Base-by-base conservation (phyloP, 1,284 basidiomycete species). In the Trichosporon inkin region DNA sequence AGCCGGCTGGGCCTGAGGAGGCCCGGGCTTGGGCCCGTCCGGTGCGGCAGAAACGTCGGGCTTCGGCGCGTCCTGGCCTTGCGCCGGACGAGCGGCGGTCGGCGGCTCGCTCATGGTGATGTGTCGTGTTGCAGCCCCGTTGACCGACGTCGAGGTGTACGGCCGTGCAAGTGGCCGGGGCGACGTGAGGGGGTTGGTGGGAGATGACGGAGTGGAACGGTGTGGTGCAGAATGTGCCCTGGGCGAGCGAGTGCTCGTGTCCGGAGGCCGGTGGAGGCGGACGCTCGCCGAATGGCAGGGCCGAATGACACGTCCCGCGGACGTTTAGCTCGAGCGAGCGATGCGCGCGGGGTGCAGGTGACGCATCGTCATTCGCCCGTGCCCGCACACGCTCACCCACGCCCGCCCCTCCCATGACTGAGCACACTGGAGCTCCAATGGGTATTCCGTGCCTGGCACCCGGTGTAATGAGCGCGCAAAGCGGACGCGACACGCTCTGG, bases 51-150 rank as follows among this genome's bases (percentile, higher is more conserved):
- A 17, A 20, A 19, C 39, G 39, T 6, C 22, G 40, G 20, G 40
- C 14, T 49, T 22, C 24, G 17, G 35, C 22, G 37, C 24, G 7
- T 32, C 20, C 32, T 22, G 19, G 32, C 55, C 40, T 47, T 41
- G n/a, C 55, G 57, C 57, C 32, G 53, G 28, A 10, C 22, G 17
- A 16, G 41, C 37, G 35, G 57, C 52, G 52, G 52, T 19, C 24
- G 55, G 58, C 44, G 37, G 51, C 40, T 41, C 51, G 57, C 62
- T 62, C 57, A 59, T 62, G 39, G 19, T 62, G 28, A 8, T 5
- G 28, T 32, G 8, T 32, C 5, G 28, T 32, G 28, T 32, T 32
- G 28, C n/a, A 32, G 28, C 28, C 36, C 37, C 41, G 28, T 37
- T 41, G 14, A 36, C 53, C 17, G 44, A 24, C 24, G 56, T 34